These are phyloP conservation scores for Lentinula sp. DNA, from an alignment of 768 basidiomycete species.

Conservation along the genomic window DNA sequence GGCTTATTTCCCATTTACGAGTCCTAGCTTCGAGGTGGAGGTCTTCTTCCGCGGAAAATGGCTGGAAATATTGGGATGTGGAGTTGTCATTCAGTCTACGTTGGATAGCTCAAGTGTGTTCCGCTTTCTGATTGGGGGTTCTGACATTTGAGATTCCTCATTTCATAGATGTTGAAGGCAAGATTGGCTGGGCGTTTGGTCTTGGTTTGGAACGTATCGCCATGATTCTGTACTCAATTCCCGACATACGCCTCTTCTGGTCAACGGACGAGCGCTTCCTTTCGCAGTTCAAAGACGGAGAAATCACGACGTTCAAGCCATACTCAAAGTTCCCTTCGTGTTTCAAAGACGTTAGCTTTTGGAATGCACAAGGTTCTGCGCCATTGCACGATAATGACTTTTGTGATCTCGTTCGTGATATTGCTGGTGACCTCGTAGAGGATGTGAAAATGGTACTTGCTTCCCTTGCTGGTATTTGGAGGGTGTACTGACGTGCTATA, in stretches of 20 bases:
- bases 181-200: constrained; percentile 97
- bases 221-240: constrained; percentile 95
- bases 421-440: constrained; percentile 89
- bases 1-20: constrained; percentile 96
- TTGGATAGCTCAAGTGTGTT: constrained; percentile 77
- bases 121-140: constrained; percentile 14
- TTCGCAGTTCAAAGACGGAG: constrained; percentile 73
- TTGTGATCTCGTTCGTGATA: constrained; percentile 89
- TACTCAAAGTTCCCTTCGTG: constrained; percentile 92
- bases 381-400: constrained; percentile 91
- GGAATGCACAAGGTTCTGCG: constrained; percentile 53
- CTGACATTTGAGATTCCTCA: constrained; percentile 7
- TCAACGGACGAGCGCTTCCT: constrained; percentile 83
- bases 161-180: constrained; percentile 60
- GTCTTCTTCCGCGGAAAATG: constrained; percentile 95
- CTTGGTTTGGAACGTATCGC: constrained; percentile 95
- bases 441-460: constrained; percentile 70
- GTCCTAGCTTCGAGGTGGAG: constrained; percentile 96
- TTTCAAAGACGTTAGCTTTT: constrained; percentile 95
- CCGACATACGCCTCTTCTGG: constrained; percentile 99
- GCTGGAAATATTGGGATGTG: constrained; percentile 94
- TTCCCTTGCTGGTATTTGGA: background rate
- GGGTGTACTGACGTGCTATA: constrained; percentile 26
- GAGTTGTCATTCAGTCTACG: constrained; percentile 86
- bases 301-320: constrained; percentile 78